Base-by-base conservation (phyloP, 495 filamentous ascomycete genomes). In the Penicillium paxilli region DNA sequence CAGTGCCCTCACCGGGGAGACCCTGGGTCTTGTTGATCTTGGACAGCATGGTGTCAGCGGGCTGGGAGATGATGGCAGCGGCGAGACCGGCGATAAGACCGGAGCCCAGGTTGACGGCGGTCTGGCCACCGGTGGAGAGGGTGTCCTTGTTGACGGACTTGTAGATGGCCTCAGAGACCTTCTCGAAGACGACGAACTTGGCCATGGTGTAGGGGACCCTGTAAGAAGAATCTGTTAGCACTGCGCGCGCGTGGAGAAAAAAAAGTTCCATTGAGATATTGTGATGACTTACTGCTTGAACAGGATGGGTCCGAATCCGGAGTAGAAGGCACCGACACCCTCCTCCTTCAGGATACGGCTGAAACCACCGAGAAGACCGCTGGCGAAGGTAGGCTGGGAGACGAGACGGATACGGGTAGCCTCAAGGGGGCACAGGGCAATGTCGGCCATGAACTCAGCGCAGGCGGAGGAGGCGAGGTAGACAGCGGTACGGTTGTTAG, bases 1-100 rank as follows among this genome's bases (percentile, higher is more conserved):
- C 87, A 67, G 92, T 98, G 70, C 93, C 86, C 83, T 98, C 93
- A 77, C 94, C 94, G 52, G 94, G 94, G 42, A 86, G 79, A 74
- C 94, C 94, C 78, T 90, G 91, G 76, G 91, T 96, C 91, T 98
- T 98, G 90, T 98, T 98, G 85, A 98, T 98, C 86, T 98, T 98
- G 80, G 82, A 88, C 64, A 98, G 86, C 94, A 98, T 98, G 68
- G 94, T 98, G 75, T 98, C 94, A 69, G 94, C 94, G 64, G 94
- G 93, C 80, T 98, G 94, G 41, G 94, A 98, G 65, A 98, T 87
- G 71, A 96, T 64, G 67, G 94, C 94, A 59, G 94, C 94, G 57
- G 94, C 93, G 80, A 98, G 93, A 89, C 94, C 93, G 68, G 94
- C 94, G 64, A 96, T 84, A 63, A 98, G 85, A 88, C 94, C 94